Base-by-base conservation (phyloP, 2,329 filamentous ascomycete species). In the Penicillium sp. region DNA sequence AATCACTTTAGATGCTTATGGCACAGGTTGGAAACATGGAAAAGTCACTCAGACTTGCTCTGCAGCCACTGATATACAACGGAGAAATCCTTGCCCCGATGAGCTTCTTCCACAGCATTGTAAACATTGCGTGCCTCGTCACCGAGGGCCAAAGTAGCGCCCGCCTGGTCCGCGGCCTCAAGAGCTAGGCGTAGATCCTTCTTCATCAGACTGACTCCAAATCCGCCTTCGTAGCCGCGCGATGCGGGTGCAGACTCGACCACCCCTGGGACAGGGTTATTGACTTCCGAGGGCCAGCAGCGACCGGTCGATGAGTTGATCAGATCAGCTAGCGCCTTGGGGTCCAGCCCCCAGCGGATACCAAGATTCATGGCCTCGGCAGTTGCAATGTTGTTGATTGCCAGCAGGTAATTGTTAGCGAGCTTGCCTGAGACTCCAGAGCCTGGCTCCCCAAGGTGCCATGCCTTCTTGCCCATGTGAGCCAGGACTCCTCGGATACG, bases 351-450 rank as follows among this genome's bases (percentile, higher is more conserved):
- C 80, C 82, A 85, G 45, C 79, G 75, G 34, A 85, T 77, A 4
- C 83, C 84, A 67, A 87, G 78, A 54, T 84, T 85, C 83, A 87
- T 85, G 6, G 83, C 84, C 65, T 87, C 84, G 3, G 82, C 82
- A 0, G 83, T 84, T 2, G 84, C 84, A 53, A 87, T 91, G 74
- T 99, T 99, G 78, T 91, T 95, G 62, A 97, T 85, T 4, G 92
- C 93, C 3, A 99, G 80, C 26, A 97, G 83, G 71, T 99, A 99
- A 74, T 99, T 99, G 76, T 99, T 99, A 48, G 93, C 92, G 29
- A 99, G 81, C 76, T 99, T 99, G 36, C 89, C 94, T 10, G 90
- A 89, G 1, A 99, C 81, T 0, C 94, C 94, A 2, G 89, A 84
- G 10, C 91, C 92, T 61, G 95, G 91, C 0, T 79, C 79, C 4